phyloP scores from a whole-genome alignment of 2,329 filamentous ascomycete species.

The Epichloe bromicola region DNA sequence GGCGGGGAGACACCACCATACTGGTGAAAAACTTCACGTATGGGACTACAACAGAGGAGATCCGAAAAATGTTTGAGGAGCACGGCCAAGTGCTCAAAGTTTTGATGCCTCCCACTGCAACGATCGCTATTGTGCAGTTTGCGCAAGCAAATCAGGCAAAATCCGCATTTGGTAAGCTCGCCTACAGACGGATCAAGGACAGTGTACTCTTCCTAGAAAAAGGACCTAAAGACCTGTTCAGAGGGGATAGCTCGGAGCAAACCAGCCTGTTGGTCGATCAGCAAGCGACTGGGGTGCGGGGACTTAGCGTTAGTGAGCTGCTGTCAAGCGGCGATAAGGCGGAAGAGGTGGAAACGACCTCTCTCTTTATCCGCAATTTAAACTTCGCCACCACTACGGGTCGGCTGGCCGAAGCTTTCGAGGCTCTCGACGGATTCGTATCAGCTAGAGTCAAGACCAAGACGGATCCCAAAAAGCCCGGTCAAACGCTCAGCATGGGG shows the following conservation, averaged over 20 bases:
- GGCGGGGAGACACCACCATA: constrained; percentile 76
- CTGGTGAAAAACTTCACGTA: constrained; percentile 92
- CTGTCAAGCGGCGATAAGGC: constrained; percentile 42
- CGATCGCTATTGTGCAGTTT: constrained; percentile 89
- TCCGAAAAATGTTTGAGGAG: constrained; percentile 71
- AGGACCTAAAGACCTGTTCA: constrained; percentile 73
- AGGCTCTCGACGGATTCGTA: constrained; percentile 73
- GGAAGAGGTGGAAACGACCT: constrained; percentile 52
- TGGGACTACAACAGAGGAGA: constrained; percentile 65
- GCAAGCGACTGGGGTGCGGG: constrained; percentile 35
- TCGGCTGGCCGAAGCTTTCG: constrained; percentile 64
- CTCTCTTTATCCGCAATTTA: constrained; percentile 85
- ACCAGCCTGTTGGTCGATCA: constrained; percentile 19
- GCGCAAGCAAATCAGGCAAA: constrained; percentile 66
- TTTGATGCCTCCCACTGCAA: constrained; percentile 83
- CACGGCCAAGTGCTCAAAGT: constrained; percentile 71
- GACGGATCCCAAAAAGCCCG: constrained; percentile 78
- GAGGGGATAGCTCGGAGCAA: constrained; percentile 15
- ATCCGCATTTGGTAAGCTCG: constrained; percentile 69
- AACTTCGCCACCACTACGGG: constrained; percentile 80
- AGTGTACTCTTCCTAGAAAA: constrained; percentile 89
- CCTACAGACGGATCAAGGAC: constrained; percentile 83
- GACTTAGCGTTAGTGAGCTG: constrained; percentile 56
- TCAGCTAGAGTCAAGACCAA: constrained; percentile 89
- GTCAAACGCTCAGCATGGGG: constrained; percentile 86